Base-by-base conservation (phyloP, 495 filamentous ascomycete species). In the Aspergillus mulundensis region DNA sequence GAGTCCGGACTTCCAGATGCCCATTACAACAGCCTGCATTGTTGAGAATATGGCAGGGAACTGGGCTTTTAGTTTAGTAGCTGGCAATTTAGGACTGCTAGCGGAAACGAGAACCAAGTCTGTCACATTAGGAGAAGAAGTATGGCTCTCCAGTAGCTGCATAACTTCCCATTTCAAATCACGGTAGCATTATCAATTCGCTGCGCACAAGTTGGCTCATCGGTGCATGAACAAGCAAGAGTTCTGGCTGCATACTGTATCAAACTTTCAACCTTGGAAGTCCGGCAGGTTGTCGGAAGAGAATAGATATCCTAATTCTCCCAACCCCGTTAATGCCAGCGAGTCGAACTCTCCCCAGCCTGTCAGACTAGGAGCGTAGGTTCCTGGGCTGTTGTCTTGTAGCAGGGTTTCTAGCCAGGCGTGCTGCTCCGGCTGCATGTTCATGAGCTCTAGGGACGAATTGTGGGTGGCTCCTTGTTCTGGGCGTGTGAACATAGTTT, bases 331-430 rank as follows among this genome's bases (percentile, higher is more conserved):
- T 7, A 50, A 15, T 24, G 55, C 59, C 40, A 69, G 32, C 5
- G 63, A 69, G 55, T 71, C 69, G 36, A 63, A 61, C 8, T 62
- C 69, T 42, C 72, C 69, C 58, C 58, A 63, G 39, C 55, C 53
- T 40, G 61, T 46, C 18, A 65, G 24, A 24, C 62, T 58, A 15
- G 53, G 53, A 50, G 58, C 44, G 36, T 58, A 62, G 0, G 56
- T 56, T n/a, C 47, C 25, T 0, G 58, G 56, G 25, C 55, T 60
- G 30, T 15, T 47, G 38, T 66, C 57, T 8, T 68, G 53, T 16
- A 32, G 24, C 3, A 58, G 21, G 1, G 53, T 55, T 1, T 45
- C 48, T 12, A 57, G 50, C 47, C 43, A 74, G 3, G 7, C 63
- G 53, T 44, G 60, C 23, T 48, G 42, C 7, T 45, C 42, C 18